Evolutionary conservation across 257 asterid species (phyloP), one percentile per base, ranked within the genome.

Genomic region (Fraxinus cuspidata): DNA sequence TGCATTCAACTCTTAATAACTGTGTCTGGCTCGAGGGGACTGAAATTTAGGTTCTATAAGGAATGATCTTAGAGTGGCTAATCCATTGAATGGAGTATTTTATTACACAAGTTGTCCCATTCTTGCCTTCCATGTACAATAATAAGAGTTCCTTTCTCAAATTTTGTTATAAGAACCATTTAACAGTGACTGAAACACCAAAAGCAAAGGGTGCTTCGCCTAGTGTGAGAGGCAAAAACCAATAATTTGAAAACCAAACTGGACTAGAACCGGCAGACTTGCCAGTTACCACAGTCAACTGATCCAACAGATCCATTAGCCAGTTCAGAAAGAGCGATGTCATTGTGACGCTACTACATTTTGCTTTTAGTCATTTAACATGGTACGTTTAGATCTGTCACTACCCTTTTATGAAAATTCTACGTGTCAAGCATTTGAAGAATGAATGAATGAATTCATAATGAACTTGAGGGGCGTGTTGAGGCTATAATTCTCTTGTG

Each of bases 1-100:
- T 73, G 71, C 58, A 49, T 73, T 34, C 5, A 40, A 60, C 66
- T 67, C 51, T 69, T 44, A 67, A 56, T 56, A 66, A 44, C 29
- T 32, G 28, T 76, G 73, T 38, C 34, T 42, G 58, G 58, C 37
- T 64, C n/a, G 1, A 16, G 58, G 77, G 32, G 25, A 47, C 68
- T 23, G 44, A 40, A 23, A 58, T 56, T 58, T 56, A 58, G 69
- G 77, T 75, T 15, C 70, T 32, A 32, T 58, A 1, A 23, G 28
- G 31, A 21, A 49, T 37, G 60, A 38, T 44, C 76, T 73, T 21
- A 60, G 65, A 47, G 38, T 70, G 31, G 31, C 66, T 9, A 73
- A 19, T 28, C 67, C 67, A 27, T 42, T 47, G 13, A 47, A 49
- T 28, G 27, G 40, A n/a, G 67, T 49, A 37, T 18, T 58, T 58